Evolutionary conservation across 169 alveolate species (phyloP).

Genomic region (Plasmodium knowlesi): DNA sequence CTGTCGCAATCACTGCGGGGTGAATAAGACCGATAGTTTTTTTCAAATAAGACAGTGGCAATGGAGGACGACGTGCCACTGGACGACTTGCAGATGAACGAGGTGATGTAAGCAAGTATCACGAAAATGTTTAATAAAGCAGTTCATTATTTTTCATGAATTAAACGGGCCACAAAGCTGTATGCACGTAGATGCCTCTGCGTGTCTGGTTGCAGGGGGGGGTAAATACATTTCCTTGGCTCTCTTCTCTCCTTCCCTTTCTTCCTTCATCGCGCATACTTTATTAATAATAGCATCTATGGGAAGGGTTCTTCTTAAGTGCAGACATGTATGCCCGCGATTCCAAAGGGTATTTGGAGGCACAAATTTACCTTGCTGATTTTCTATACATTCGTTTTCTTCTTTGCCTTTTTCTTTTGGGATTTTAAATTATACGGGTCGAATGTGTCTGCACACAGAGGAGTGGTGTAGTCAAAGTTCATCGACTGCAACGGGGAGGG

Average conservation of each 20-base stretch:
- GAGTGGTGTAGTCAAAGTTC: conserved; percentile 43
- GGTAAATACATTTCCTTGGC: background rate
- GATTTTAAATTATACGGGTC: conserved; percentile 36
- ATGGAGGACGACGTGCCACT: background rate
- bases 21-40: background rate
- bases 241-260: background rate
- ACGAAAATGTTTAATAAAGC: background rate
- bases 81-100: background rate
- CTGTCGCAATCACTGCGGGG: background rate
- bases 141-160: background rate
- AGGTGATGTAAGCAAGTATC: background rate
- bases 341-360: background rate
- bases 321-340: background rate
- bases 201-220: background rate
- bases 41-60: background rate
- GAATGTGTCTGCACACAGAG: conserved; percentile 47
- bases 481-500: conserved; percentile 1
- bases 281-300: background rate
- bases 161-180: background rate
- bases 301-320: background rate
- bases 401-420: conserved; percentile 37
- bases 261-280: background rate
- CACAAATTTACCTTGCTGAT: background rate
- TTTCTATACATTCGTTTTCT: background rate
- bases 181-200: background rate